These are phyloP conservation scores for Exophiala bonariae DNA, from an alignment of 2,329 filamentous ascomycete species.

Conservation along the genomic window DNA sequence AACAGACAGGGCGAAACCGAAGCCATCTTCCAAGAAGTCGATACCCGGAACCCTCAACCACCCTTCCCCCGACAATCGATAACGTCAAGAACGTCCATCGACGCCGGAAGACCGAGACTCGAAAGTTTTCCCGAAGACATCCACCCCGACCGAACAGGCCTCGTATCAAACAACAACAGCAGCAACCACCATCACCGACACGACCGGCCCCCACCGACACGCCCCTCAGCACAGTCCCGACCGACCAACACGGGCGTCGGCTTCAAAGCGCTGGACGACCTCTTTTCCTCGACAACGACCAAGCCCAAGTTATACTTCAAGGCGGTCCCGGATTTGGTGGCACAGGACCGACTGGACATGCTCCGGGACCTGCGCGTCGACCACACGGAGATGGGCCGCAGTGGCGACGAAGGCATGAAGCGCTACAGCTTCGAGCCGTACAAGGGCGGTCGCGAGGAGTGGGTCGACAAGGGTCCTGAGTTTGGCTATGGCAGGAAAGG, in stretches of 20 bases:
- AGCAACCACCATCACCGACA: constrained; percentile 2
- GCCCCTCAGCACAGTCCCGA: constrained; percentile 4
- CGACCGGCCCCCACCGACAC: constrained; percentile 10
- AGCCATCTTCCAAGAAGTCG: constrained; percentile 57
- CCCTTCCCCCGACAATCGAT: constrained; percentile 3
- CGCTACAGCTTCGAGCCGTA: constrained; percentile 68
- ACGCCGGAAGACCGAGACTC: constrained; percentile 3
- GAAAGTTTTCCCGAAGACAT: constrained; percentile 11
- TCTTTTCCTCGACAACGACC: constrained; percentile 60
- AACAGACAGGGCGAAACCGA: constrained; percentile 55
- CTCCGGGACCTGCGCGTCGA: constrained; percentile 49
- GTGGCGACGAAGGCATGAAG: constrained; percentile 58
- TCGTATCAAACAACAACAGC: background rate
- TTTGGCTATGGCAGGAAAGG: constrained; percentile 48
- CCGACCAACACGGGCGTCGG: constrained; percentile 31
- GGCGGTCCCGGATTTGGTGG: constrained; percentile 65
- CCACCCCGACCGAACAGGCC: constrained; percentile 21
- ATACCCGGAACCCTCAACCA: constrained; percentile 20
- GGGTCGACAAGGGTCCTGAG: constrained; percentile 73
- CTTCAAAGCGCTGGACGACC: constrained; percentile 59
- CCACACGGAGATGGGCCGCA: constrained; percentile 30
- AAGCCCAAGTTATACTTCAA: constrained; percentile 67
- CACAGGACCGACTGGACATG: constrained; percentile 62
- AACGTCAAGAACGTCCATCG: constrained; percentile 11
- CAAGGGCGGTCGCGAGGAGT: constrained; percentile 51